Conservation (phyloP, 768 basidiomycete species). For the Lepiota venenata region DNA sequence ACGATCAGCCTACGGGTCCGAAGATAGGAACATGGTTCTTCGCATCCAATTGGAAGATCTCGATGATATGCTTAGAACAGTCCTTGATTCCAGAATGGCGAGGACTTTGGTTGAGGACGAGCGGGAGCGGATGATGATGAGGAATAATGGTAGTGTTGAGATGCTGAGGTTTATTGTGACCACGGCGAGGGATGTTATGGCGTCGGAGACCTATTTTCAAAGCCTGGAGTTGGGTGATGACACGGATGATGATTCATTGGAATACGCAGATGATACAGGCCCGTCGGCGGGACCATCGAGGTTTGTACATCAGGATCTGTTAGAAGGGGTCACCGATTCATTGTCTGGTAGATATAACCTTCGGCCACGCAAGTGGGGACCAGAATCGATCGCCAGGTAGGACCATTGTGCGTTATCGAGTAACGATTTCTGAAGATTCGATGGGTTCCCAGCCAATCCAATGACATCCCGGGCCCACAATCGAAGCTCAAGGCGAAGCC, state of each 20-base stretch:
- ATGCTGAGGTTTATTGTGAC: conserved; percentile 2
- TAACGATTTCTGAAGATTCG: background rate
- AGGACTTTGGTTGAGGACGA: conserved; percentile 1
- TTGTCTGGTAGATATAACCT: too few relatives aligned
- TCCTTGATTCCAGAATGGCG: conserved; percentile 4
- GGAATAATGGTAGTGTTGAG: background rate
- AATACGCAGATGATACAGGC: too few relatives aligned
- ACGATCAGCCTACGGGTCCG: background rate
- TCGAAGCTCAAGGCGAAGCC: too few relatives aligned
- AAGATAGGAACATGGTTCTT: background rate
- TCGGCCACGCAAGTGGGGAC: too few relatives aligned
- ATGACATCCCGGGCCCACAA: background rate
- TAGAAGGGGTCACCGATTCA: too few relatives aligned
- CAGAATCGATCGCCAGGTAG: background rate
- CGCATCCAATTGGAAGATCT: conserved; percentile 2
- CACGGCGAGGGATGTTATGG: conserved; percentile 1
- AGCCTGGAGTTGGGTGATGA: background rate
- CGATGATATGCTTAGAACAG: conserved; percentile 5
- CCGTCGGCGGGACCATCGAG: background rate
- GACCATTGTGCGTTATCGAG: background rate
- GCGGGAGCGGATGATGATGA: background rate
- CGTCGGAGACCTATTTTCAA: background rate
- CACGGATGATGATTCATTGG: background rate
- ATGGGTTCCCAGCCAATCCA: background rate
- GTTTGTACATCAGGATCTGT: background rate